Evolutionary conservation across 345 rosid genomes (phyloP), one percentile per base, ranked within the genome.

Genomic region (Raphanus sativus): DNA sequence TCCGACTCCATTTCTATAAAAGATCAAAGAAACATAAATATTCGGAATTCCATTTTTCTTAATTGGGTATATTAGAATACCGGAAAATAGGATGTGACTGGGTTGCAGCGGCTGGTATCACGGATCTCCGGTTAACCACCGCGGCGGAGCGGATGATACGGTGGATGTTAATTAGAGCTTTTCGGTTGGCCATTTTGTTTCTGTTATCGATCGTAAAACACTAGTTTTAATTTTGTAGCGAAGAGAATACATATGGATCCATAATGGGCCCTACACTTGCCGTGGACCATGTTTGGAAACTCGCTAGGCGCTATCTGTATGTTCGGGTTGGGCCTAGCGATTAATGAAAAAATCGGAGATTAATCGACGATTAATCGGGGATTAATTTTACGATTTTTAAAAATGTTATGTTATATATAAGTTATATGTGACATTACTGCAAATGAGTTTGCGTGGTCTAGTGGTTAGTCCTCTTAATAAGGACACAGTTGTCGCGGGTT

Each of bases 101-200:
- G 2, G 11, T 40, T 2, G 68, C 0, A 16, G 30, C 45, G 63
- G 72, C 0, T 12, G 68, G 68, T 65, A 6, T 4, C 68, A 62
- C 34, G 62, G 83, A 62, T 56, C 60, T 70, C 17, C 77, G 86
- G 65, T 34, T 0, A 55, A 29, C 34, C 61, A 73, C 68, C 0
- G 81, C 16, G 64, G 82, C 54, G 70, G 87, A 77, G 62, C 78
- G 73, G 72, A 91, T 52, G 81, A 88, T 64, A 7, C 93, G 83
- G 62, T 65, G 83, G 74, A 29, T 81, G 77, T 81, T 75, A 4
- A 81, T 59, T 38, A 88, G 54, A 33, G 86, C 85, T 81, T 84
- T 85, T 73, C 90, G 77, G 80, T 61, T 74, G 42, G 85, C 81
- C 90, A 85, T 85, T 73, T 61, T 55, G 9, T n/a, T 24, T 21